Base-by-base conservation (phyloP, 2,329 filamentous ascomycete species). In the Calonectria crousiana region DNA sequence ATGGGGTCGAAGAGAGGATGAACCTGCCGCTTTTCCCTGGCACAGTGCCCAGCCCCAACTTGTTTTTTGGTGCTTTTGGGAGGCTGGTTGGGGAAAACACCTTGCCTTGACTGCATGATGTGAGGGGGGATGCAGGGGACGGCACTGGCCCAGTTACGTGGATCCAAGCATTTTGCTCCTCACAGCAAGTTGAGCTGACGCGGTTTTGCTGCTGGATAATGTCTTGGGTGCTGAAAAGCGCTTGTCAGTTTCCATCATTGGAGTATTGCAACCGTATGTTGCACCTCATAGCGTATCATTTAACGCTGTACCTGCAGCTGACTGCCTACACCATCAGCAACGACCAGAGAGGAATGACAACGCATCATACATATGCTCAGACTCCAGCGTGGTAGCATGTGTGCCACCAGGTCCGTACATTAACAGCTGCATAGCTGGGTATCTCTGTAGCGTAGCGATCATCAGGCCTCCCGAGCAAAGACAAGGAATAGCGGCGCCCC, bases 131-230 rank as follows among this genome's bases (percentile, higher is more conserved):
- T 68, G 66, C 36, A 68, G 66, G 49, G 49, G 49, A 67, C 26
- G 66, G 14, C 34, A 52, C 34, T 70, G 58, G 26, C 20, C 26
- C 13, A 34, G 32, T 58, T 44, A 72, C 70, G 70, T 72, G 70
- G 70, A 64, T 62, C 64, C 64, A 72, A 53, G 53, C 34, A 68
- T 32, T 51, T 44, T 44, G 10, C 58, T 47, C 47, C 28, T 32
- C 53, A 41, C 32, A 53, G 52, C 26, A 26, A 58, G 36, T 26
- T 26, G n/a, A 32, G 66, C 64, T 72, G 51, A 49, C 51, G 66
- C 49, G 32, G 51, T 41, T 49, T 28, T 38, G 13, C 26, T 30
- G 23, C 16, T 60, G 56, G 34, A 60, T 26, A 38, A 26, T 26
- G n/a, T 23, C 36, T 60, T 41, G 5, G 36, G 36, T 28, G 26